Conservation (phyloP, 495 filamentous ascomycete species). For the Xylaria telfairii region DNA sequence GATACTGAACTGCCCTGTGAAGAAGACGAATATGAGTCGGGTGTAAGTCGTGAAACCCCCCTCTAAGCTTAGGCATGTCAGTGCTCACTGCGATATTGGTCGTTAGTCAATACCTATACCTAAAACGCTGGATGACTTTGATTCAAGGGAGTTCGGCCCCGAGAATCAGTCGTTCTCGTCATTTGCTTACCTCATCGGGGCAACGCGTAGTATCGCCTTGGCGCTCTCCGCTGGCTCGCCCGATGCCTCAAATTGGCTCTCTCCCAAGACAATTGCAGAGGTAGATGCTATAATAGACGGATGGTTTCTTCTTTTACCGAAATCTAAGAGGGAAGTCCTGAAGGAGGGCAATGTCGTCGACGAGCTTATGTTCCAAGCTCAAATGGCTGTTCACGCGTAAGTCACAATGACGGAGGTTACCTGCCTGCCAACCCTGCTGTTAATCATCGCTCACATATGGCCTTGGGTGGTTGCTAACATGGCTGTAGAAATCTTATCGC, state of each 20-base stretch:
- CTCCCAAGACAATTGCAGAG: constrained; percentile 39
- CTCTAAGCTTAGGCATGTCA: not conserved
- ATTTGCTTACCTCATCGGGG: constrained; percentile 65
- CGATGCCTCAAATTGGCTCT: constrained; percentile 19
- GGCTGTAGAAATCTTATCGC: constrained; percentile 50
- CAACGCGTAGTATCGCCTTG: constrained; percentile 67
- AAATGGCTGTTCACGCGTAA: constrained; percentile 64
- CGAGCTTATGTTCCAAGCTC: constrained; percentile 76
- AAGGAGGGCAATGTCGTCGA: constrained; percentile 64
- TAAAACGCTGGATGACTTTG: constrained; percentile 61
- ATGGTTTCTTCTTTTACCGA: constrained; percentile 70
- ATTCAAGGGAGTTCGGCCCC: constrained; percentile 58
- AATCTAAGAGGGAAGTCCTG: constrained; percentile 64
- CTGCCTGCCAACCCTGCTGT: no score
- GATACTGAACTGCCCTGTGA: constrained; percentile 67
- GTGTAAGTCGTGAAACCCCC: constrained; percentile 40
- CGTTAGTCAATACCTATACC: constrained; percentile 57
- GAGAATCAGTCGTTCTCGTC: constrained; percentile 61
- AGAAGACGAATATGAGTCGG: constrained; percentile 60
- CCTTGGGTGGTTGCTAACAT: not conserved
- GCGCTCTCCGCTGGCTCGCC: constrained; percentile 39
- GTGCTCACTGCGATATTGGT: not conserved
- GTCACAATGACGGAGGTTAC: not conserved
- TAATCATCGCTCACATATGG: not conserved
- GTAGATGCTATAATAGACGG: constrained; percentile 70